Evolutionary conservation across 257 asterid genomes (phyloP).

Genomic region (Capsicum chinense): DNA sequence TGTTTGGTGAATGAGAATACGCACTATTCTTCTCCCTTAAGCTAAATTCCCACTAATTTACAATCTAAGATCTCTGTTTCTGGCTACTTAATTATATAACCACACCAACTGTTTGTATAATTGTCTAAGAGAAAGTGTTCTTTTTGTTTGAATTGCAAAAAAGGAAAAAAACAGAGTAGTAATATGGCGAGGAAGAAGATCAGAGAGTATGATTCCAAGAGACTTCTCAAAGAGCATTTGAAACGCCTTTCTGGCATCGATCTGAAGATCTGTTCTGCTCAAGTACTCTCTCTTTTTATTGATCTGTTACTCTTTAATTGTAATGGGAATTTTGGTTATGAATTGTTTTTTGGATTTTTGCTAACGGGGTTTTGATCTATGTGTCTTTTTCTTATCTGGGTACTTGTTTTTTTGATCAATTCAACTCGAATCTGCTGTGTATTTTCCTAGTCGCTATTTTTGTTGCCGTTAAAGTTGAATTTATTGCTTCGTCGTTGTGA

Average conservation of each 20-base stretch:
- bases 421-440: constrained; percentile 24
- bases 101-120: constrained; percentile 25
- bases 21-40: background rate
- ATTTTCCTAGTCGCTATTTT: background rate
- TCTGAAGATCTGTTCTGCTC: constrained; percentile 77
- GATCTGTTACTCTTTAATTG: background rate
- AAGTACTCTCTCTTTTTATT: constrained; percentile 43
- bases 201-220: constrained; percentile 83
- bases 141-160: background rate
- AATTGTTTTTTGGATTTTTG: background rate
- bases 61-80: background rate
- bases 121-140: constrained; percentile 20
- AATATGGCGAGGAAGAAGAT: constrained; percentile 85
- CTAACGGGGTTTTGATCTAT: background rate
- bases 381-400: background rate
- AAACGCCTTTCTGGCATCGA: constrained; percentile 68
- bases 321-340: background rate
- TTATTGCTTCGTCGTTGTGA: background rate
- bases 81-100: background rate
- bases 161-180: background rate
- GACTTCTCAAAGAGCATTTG: constrained; percentile 74
- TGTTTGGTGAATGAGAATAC: background rate
- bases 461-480: background rate
- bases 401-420: constrained; percentile 8
- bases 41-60: background rate